Base-by-base conservation (phyloP, 345 rosid species). In the Gossypium australe region DNA sequence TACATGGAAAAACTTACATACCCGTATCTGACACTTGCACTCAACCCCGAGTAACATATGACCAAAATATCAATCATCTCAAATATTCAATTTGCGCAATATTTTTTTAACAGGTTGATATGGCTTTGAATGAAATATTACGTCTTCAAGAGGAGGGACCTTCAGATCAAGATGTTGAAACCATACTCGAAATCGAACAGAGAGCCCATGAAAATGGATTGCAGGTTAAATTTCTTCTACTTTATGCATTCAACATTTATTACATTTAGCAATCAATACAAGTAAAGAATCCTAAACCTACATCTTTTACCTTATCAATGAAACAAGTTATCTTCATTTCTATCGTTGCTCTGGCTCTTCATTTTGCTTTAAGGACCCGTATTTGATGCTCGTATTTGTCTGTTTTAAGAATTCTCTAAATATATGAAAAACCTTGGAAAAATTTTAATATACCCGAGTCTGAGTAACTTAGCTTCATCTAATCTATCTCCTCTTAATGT, bases 141-240 rank as follows among this genome's bases (percentile, higher is more conserved):
- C 90, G 80, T 67, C 90, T 94, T 79, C 97, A 89, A 82, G 88
- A 83, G 81, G 91, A 92, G 77, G 98, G 97, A 16, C 91, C 97
- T 70, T 78, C 86, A 18, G 89, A 86, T 60, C 84, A 89, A 81
- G 97, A 92, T 81, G 82, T 92, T 69, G 85, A 82, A 65, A 84
- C 94, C 61, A 85, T 90, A 75, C 90, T 94, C 60, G 97, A 92
- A 88, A 89, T 94, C 29, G 98, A 92, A 81, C 98, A 92, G 86
- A 87, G 97, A 87, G 93, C 96, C 78, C 91, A 91, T 75, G 98
- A 94, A 83, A 92, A 89, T 61, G 97, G 98, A 82, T 75, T 91
- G 83, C 95, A 93, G 95, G 98, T 89, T 53, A 66, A 69, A 61
- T 70, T 49, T 72, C 51, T 49, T 72, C 51, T 34, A 34, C 41